Conservation (phyloP, 176 grass and related monocot species). For the Triticum timopheevii region DNA sequence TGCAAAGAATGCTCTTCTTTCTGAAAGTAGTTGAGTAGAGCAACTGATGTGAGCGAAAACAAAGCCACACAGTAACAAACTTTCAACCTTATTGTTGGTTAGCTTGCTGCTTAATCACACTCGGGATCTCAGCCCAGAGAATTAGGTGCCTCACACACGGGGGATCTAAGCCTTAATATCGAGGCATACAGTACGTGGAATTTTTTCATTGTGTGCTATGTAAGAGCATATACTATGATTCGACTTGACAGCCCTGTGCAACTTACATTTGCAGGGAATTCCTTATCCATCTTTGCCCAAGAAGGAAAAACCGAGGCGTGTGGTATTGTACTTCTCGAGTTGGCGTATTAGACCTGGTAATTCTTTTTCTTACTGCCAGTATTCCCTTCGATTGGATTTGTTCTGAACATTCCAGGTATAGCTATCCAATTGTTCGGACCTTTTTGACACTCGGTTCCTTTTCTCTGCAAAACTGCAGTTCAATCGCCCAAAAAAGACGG, state of each 20-base stretch:
- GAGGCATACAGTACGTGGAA: not conserved
- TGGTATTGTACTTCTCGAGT: conserved; percentile 95
- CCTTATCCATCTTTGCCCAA: conserved; percentile 81
- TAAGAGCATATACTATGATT: conserved; percentile 3
- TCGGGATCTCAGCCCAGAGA: not conserved
- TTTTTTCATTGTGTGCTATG: not conserved
- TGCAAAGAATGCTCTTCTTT: not conserved
- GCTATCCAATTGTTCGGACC: not conserved
- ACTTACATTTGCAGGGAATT: conserved; percentile 59
- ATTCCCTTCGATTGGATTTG: not conserved
- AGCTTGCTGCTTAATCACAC: conserved; percentile 1
- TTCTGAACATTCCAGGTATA: not conserved
- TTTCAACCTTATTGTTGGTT: not conserved
- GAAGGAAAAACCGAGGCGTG: conserved; percentile 91
- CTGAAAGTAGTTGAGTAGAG: not conserved
- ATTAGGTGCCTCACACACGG: not conserved
- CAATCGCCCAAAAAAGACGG: conserved; percentile 76
- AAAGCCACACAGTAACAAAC: not conserved
- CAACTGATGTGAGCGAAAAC: conserved; percentile 6
- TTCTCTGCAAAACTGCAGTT: conserved; percentile 48
- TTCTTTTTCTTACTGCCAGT: not conserved
- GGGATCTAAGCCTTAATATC: not conserved
- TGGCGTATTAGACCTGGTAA: conserved; percentile 95
- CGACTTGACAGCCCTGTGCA: not conserved
- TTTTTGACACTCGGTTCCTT: conserved; percentile 2